Evolutionary conservation across 192 early-diverging fungal species (phyloP).

Genomic region (Thamnidium elegans): DNA sequence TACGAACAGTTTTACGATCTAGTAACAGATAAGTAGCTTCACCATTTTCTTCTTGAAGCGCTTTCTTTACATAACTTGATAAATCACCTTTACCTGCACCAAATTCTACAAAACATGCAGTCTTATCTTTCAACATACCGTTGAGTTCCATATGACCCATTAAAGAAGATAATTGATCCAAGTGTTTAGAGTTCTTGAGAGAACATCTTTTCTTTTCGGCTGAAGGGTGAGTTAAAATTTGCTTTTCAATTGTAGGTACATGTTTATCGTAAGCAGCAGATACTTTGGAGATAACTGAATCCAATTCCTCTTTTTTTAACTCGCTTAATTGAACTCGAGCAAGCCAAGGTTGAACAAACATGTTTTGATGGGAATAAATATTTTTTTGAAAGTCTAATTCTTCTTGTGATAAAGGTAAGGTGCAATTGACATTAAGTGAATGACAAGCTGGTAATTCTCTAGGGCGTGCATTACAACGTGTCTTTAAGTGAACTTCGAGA

Average conservation of each 20-base stretch:
- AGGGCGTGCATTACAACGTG: conserved; percentile 64
- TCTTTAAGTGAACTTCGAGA: conserved; percentile 58
- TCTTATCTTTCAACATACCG: conserved; percentile 52
- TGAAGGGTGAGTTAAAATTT: conserved; percentile 10
- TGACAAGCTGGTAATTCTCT: conserved; percentile 32
- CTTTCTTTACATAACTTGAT: conserved; percentile 45
- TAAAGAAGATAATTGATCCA: conserved; percentile 69
- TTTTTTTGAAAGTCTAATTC: conserved; percentile 29
- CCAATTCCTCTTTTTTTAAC: conserved; percentile 23
- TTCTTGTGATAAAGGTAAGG: conserved; percentile 34
- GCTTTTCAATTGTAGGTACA: conserved; percentile 15
- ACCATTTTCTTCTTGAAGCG: conserved; percentile 38
- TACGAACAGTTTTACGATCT: conserved; percentile 76
- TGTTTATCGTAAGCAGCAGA: neutral
- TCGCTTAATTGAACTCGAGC: conserved; percentile 28
- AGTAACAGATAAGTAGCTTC: conserved; percentile 59
- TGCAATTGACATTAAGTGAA: conserved; percentile 42
- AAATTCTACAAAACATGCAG: conserved; percentile 73
- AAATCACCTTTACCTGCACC: conserved; percentile 66
- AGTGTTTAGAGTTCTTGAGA: conserved; percentile 44
- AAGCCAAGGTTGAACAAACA: conserved; percentile 38
- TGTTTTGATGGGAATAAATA: conserved; percentile 24
- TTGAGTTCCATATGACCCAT: conserved; percentile 69
- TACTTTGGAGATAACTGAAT: conserved; percentile 27
- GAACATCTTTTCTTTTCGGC: conserved; percentile 13